Evolutionary conservation across 371 early-diverging fungal species (phyloP).

Genomic region (Synchytrium microbalum): DNA sequence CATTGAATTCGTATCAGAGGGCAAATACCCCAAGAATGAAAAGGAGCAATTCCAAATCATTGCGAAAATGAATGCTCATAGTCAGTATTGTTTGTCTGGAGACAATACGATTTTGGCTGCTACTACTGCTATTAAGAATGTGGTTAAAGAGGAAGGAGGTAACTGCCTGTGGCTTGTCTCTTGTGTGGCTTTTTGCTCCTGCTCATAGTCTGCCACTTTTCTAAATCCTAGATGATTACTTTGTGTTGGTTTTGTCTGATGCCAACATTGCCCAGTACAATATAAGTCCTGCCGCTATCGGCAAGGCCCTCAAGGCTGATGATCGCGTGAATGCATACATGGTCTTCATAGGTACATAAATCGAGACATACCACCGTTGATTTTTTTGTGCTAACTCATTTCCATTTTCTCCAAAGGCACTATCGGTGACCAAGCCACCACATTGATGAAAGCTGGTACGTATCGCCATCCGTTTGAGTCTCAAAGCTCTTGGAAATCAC

Average conservation of each 20-base stretch:
- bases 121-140: conserved; percentile 58
- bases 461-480: too few species aligned
- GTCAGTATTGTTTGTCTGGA: conserved; percentile 44
- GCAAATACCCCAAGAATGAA: conserved; percentile 27
- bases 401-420: too few species aligned
- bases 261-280: conserved; percentile 80
- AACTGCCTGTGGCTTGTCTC: conserved; percentile 46
- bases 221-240: conserved; percentile 52
- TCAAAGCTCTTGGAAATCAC: too few species aligned
- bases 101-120: conserved; percentile 69
- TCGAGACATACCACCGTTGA: too few species aligned
- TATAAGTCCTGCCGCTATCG: conserved; percentile 64
- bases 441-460: background rate
- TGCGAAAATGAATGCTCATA: conserved; percentile 17
- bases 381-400: too few species aligned
- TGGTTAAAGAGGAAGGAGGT: conserved; percentile 65
- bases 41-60: conserved; percentile 22
- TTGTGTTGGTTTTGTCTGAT: conserved; percentile 72
- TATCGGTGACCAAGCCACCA: conserved; percentile 11
- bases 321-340: conserved; percentile 61
- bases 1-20: conserved; percentile 14
- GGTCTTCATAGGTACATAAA: conserved; percentile 65
- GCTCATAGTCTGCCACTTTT: background rate
- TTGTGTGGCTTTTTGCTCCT: background rate
- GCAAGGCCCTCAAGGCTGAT: conserved; percentile 57